These are phyloP conservation scores for Apiospora aurea DNA, from an alignment of 2,329 filamentous ascomycete species.

Conservation along the genomic window DNA sequence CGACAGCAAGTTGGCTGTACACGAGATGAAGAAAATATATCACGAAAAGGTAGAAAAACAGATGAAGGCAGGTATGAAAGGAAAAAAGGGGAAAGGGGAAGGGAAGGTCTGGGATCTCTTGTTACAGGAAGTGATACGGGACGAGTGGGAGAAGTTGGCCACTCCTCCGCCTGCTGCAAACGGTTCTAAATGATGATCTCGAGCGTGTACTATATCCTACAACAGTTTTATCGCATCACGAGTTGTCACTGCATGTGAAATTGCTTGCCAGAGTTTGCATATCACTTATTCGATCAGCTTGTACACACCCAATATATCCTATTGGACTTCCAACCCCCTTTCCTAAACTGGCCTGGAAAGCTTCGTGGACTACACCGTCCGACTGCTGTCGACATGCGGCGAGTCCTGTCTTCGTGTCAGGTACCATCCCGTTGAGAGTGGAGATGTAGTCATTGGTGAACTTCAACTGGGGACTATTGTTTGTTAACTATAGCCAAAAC, in stretches of 20 bases:
- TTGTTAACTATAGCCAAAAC: not conserved
- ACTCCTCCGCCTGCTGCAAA: not conserved
- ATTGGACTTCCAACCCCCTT: not conserved
- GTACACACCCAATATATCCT: not conserved
- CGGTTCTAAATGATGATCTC: not conserved
- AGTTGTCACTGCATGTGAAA: not conserved
- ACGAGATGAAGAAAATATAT: not conserved
- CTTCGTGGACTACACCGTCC: not conserved
- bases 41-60: not conserved
- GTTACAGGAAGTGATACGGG: slow-evolving; percentile 33
- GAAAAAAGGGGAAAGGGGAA: slow-evolving; percentile 22
- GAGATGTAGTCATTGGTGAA: not conserved
- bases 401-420: not conserved
- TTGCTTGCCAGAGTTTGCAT: not conserved
- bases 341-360: not conserved
- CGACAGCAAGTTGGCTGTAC: slow-evolving; percentile 29
- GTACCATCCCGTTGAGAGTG: too few species aligned
- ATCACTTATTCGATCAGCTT: not conserved
- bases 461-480: too few species aligned
- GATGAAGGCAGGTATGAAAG: slow-evolving; percentile 23
- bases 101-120: slow-evolving; percentile 31
- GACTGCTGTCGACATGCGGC: not conserved
- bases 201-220: not conserved
- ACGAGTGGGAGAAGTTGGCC: slow-evolving; percentile 37
- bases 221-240: not conserved